A percentile compares a stretch with the other conserved stretches of the same genome.
Evolutionary conservation across 768 basidiomycete species (phyloP).

Genomic region (Lactifluus echinatus): DNA sequence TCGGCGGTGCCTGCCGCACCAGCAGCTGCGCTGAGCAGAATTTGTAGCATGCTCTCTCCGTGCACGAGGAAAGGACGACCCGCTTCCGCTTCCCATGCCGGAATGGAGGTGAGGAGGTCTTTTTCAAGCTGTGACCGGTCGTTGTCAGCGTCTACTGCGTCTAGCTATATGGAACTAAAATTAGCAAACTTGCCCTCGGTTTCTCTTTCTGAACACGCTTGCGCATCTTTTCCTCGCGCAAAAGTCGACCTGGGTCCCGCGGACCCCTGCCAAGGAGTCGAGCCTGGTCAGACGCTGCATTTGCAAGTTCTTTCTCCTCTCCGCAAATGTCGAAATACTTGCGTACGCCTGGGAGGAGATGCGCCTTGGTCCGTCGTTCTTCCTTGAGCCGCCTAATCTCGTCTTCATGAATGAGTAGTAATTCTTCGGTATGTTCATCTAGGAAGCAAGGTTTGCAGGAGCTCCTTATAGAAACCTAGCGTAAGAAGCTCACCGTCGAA

Average conservation of each 20-base stretch:
- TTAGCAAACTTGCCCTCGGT: slow-evolving; percentile 62
- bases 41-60: slow-evolving; percentile 70
- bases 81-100: slow-evolving; percentile 77
- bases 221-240: slow-evolving; percentile 95
- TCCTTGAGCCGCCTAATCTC: slow-evolving; percentile 77
- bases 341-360: slow-evolving; percentile 64
- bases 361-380: slow-evolving; percentile 71
- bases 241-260: slow-evolving; percentile 74
- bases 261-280: slow-evolving; percentile 74
- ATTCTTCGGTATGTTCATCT: slow-evolving; percentile 88
- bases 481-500: slow-evolving; percentile 54
- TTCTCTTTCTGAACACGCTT: slow-evolving; percentile 91
- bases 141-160: neutral
- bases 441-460: neutral
- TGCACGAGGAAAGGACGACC: slow-evolving; percentile 74
- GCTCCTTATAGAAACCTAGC: neutral
- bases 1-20: slow-evolving; percentile 42
- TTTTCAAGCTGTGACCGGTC: slow-evolving; percentile 72
- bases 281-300: slow-evolving; percentile 70
- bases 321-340: slow-evolving; percentile 89
- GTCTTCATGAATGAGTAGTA: slow-evolving; percentile 75
- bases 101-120: slow-evolving; percentile 70
- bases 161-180: neutral
- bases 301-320: slow-evolving; percentile 83
- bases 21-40: slow-evolving; percentile 65